A percentile compares a stretch with the other conserved stretches of the same genome.
These are phyloP conservation scores for Lichtheimia corymbifera DNA, from an alignment of 371 early-diverging fungal species.

Conservation along the genomic window DNA sequence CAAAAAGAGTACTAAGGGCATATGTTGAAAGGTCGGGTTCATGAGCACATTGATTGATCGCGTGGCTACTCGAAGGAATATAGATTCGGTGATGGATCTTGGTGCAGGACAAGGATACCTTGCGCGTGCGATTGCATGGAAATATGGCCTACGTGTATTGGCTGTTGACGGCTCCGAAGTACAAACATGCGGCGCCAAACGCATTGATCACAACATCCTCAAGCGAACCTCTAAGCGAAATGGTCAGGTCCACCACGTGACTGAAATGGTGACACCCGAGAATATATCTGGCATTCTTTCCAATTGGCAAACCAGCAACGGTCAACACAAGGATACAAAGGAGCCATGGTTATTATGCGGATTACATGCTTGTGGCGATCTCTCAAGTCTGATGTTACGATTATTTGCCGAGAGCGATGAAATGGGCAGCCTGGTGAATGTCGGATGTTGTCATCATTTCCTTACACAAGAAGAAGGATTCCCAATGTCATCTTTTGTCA, in stretches of 20 bases:
- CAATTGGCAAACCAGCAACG: slow-evolving; percentile 15
- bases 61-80: slow-evolving; percentile 42
- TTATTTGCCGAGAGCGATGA: slow-evolving; percentile 66
- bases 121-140: slow-evolving; percentile 72
- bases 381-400: slow-evolving; percentile 72
- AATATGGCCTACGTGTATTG: slow-evolving; percentile 69
- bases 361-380: slow-evolving; percentile 86
- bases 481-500: slow-evolving; percentile 56
- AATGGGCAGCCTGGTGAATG: slow-evolving; percentile 71
- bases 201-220: slow-evolving; percentile 42
- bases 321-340: neutral
- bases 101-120: slow-evolving; percentile 81
- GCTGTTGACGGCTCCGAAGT: slow-evolving; percentile 78
- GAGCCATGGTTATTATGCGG: slow-evolving; percentile 75
- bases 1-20: neutral
- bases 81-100: slow-evolving; percentile 62
- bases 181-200: slow-evolving; percentile 81
- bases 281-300: slow-evolving; percentile 44
- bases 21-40: slow-evolving; percentile 40
- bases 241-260: slow-evolving; percentile 43
- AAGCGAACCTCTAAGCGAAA: slow-evolving; percentile 19
- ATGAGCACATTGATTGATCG: slow-evolving; percentile 57
- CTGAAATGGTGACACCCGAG: slow-evolving; percentile 55
- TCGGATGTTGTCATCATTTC: slow-evolving; percentile 89
- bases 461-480: slow-evolving; percentile 65